phyloP scores from a whole-genome alignment of 805 yeast species.

The Pichia nakasei region DNA sequence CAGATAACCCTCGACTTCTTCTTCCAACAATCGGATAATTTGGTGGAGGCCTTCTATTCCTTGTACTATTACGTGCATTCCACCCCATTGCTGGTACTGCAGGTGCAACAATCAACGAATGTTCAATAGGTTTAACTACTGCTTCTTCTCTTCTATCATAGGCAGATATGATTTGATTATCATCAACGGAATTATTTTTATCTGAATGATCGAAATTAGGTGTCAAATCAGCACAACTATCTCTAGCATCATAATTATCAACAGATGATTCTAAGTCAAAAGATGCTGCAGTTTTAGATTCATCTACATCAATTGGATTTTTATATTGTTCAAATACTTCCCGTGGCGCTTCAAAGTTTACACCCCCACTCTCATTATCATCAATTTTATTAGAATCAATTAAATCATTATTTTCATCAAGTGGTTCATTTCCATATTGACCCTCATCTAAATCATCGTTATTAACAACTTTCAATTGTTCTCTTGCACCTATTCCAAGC shows the following conservation, averaged over 20 bases:
- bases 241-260: background rate
- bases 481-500: background rate
- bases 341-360: too few species aligned
- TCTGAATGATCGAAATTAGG: too few species aligned
- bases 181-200: background rate
- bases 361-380: too few species aligned
- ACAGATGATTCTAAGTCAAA: constrained; percentile 1
- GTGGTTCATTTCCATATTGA: background rate
- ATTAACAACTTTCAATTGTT: constrained; percentile 4
- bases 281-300: constrained; percentile 1
- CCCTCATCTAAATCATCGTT: background rate
- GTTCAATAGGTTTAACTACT: constrained; percentile 24
- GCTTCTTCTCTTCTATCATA: constrained; percentile 35
- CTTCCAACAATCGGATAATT: constrained; percentile 30
- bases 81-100: constrained; percentile 8
- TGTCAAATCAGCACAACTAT: too few species aligned
- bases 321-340: too few species aligned
- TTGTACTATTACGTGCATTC: background rate
- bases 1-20: constrained; percentile 30
- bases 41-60: constrained; percentile 32
- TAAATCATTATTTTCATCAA: too few species aligned
- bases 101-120: constrained; percentile 19
- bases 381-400: too few species aligned
- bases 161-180: constrained; percentile 3
- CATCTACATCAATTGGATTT: background rate